Base-by-base conservation (phyloP, 1,139 yeast species). In the Blastobotrys arbuscula region DNA sequence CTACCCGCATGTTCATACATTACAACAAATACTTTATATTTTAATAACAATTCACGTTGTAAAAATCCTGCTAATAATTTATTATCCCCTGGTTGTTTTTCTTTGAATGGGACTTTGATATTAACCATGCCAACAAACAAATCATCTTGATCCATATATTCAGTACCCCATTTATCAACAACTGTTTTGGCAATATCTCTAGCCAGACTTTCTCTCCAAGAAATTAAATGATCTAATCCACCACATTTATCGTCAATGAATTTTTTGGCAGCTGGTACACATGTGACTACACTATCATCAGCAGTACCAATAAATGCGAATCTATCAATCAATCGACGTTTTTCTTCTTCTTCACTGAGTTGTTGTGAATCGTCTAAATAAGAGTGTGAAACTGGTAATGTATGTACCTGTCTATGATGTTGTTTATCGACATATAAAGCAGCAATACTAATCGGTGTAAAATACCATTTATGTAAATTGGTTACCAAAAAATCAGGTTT, bases 401-500 rank as follows among this genome's bases (percentile, higher is more conserved):
- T 74, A 52, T 82, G 83, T 50, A 83, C 68, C 12, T 59, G 49
- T 1, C 63, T 59, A 50, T 81, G 87, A 58, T 75, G 77, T 49
- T 71, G 67, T 3, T 73, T 71, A 53, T 76, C 74, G 8, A 79
- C 84, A 57, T 83, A 83, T 44, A 84, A 62, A 19, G 81, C 68
- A 0, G 86, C 83, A 55, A 77, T 73, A 0, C 81, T 78, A 44
- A 79, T 69, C 2, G 89, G 86, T 20, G 74, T 73, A 54, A 62
- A 79, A 42, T 73, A 68, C 90, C 90, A 84, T 60, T 84, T 84
- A 70, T 84, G 90, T 31, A 82, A 67, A 59, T 83, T 84, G 37
- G 84, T 68, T 15, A 77, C 73, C 58, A 73, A 77, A 60, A 81
- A 83, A 59, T 82, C 89, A 0, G 90, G 87, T 46, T 71, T 60